These are phyloP conservation scores for Pseudozyma hubeiensis DNA, from an alignment of 1,284 basidiomycete species.

Conservation along the genomic window DNA sequence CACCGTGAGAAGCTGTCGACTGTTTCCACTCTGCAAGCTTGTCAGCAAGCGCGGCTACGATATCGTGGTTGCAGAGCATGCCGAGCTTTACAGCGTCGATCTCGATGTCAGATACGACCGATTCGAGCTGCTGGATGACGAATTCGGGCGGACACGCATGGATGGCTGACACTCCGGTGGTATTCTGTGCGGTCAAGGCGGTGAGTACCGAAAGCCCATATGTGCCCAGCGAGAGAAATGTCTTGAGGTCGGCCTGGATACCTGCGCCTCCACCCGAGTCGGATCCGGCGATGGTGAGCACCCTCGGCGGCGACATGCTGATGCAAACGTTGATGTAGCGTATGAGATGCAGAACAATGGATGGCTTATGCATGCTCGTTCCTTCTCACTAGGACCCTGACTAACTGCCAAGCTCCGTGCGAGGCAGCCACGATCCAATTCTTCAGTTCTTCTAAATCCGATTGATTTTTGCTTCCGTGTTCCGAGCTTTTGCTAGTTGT, in stretches of 20 bases:
- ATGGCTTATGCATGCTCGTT: conserved; percentile 2
- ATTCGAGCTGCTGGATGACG: conserved; percentile 74
- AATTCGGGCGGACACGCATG: conserved; percentile 64
- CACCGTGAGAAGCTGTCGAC: conserved; percentile 11
- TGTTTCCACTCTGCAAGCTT: conserved; percentile 32
- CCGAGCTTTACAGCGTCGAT: conserved; percentile 87
- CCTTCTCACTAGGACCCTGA: background rate
- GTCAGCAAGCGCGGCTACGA: conserved; percentile 69
- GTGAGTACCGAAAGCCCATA: conserved; percentile 90
- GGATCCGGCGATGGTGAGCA: conserved; percentile 84
- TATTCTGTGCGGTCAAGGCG: conserved; percentile 92
- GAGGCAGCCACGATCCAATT: too few relatives aligned
- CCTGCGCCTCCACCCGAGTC: conserved; percentile 90
- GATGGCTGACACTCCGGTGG: conserved; percentile 79
- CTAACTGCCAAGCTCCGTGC: background rate
- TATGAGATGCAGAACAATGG: background rate
- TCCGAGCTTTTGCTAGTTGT: conserved; percentile 1
- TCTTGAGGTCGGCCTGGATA: conserved; percentile 86
- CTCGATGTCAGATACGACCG: conserved; percentile 81
- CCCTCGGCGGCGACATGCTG: conserved; percentile 64
- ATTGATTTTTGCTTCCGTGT: background rate
- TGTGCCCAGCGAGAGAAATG: conserved; percentile 77
- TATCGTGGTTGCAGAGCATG: conserved; percentile 76
- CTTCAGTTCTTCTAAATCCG: background rate
- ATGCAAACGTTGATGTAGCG: too few relatives aligned